Evolutionary conservation across 352 stramenopile species (phyloP), one percentile per base, ranked within the genome.

Genomic region (Pilasporangium apinafurcum): DNA sequence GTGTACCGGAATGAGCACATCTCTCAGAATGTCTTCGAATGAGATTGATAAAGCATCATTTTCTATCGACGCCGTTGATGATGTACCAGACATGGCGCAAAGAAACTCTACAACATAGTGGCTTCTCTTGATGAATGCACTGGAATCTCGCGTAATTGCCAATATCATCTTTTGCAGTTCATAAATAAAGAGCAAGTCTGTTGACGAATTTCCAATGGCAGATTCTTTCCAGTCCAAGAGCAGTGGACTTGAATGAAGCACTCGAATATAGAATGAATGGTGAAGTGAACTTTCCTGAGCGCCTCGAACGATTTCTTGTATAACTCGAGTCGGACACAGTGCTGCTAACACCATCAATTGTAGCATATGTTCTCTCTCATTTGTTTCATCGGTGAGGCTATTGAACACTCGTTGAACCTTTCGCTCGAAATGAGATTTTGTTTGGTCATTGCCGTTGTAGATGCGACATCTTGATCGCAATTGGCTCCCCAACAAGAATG

Each of bases 401-500:
- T 78, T 78, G 30, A 72, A 56, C 16, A 57, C 45, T 5, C 47
- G 31, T 24, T 50, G 38, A 4, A 69, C 24, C 13, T 53, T 44
- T 14, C 56, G 51, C 38, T 48, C 50, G 20, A 66, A 56, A 8
- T 38, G 33, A 9, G 21, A 30, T 31, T 32, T 50, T 3, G 43
- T 14, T 9, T 29, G 8, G 9, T 36, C 18, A 20, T 48, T 51
- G 8, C 24, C 16, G n/a, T 56, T 29, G 18, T 48, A 13, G 5
- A 72, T 51, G 21, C 18, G 34, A 1, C 18, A n/a, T 28, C 44
- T 35, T 2, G 37, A 30, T 14, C 45, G 46, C 22, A 65, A 45
- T 43, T 78, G 65, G 12, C 47, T 30, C 22, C 56, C 37, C 13
- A 78, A 20, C 16, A 78, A 31, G 28, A 62, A 67, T 6, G 62